phyloP scores from a whole-genome alignment of 108 stramenopile species.

The Nitzschia putrida region DNA sequence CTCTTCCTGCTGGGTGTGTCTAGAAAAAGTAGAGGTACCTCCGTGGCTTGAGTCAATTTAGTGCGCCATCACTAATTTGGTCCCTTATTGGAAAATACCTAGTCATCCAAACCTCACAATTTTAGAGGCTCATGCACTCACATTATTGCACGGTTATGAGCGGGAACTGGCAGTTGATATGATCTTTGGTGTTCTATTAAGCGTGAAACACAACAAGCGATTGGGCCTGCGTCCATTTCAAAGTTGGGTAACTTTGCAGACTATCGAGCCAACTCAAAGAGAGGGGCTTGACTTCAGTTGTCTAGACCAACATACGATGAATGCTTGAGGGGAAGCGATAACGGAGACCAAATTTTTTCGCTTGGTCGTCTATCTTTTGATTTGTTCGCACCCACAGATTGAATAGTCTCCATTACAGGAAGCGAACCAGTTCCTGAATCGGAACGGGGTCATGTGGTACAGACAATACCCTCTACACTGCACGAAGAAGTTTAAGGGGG shows the following conservation, averaged over 20 bases:
- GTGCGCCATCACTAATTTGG: no score
- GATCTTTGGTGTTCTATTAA: no score
- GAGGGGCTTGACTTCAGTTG: constrained; percentile 80
- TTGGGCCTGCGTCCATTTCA: no score
- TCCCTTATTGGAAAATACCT: no score
- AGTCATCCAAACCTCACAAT: no score
- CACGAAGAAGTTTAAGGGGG: constrained; percentile 65
- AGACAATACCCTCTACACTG: constrained; percentile 56
- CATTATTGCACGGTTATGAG: no score
- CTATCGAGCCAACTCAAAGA: constrained; percentile 7
- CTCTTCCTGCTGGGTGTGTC: no score
- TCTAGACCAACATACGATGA: constrained; percentile 77
- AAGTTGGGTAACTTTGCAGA: background rate
- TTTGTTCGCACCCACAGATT: constrained; percentile 74
- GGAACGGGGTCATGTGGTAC: constrained; percentile 34
- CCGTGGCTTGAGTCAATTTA: no score
- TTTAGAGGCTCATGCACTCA: no score
- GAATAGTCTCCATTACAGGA: constrained; percentile 72
- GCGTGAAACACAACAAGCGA: no score
- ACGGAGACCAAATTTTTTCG: constrained; percentile 74
- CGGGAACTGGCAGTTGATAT: no score
- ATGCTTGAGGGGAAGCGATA: constrained; percentile 65
- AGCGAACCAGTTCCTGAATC: constrained; percentile 45
- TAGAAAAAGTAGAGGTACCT: no score
- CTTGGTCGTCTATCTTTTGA: constrained; percentile 82